These are phyloP conservation scores for Wallacemonas sp. DNA, from an alignment of 208 protist species.

Conservation along the genomic window DNA sequence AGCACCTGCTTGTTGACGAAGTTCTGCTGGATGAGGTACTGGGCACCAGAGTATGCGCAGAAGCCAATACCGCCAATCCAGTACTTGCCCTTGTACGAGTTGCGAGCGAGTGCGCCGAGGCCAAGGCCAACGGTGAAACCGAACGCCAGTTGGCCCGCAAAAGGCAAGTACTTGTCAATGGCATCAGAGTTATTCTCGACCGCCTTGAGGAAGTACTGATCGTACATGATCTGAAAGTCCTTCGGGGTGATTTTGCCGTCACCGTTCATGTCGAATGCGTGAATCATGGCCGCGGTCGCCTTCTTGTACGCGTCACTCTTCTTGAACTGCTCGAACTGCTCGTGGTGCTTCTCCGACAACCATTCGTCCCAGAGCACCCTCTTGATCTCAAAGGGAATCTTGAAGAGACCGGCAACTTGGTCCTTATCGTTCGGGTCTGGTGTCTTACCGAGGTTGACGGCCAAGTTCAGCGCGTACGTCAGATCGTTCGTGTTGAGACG, in stretches of 20 bases:
- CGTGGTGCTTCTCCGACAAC: slow-evolving; percentile 21
- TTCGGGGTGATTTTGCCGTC: slow-evolving; percentile 59
- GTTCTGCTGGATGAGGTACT: slow-evolving; percentile 66
- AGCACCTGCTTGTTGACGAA: slow-evolving; percentile 48
- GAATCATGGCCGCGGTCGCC: slow-evolving; percentile 24
- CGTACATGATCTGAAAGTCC: slow-evolving; percentile 74
- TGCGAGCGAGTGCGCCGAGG: slow-evolving; percentile 31
- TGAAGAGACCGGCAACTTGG: slow-evolving; percentile 35
- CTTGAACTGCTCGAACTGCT: slow-evolving; percentile 32
- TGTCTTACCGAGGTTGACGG: slow-evolving; percentile 34
- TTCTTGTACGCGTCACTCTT: slow-evolving; percentile 35
- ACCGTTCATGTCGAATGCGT: slow-evolving; percentile 52
- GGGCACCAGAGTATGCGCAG: slow-evolving; percentile 33
- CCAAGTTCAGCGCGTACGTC: slow-evolving; percentile 44
- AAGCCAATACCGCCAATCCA: slow-evolving; percentile 38
- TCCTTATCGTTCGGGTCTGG: slow-evolving; percentile 16
- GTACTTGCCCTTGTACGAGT: slow-evolving; percentile 39
- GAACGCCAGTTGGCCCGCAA: slow-evolving; percentile 47
- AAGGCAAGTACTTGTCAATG: slow-evolving; percentile 49
- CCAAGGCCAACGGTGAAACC: slow-evolving; percentile 36
- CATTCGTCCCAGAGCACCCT: slow-evolving; percentile 37
- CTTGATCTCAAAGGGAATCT: slow-evolving; percentile 39
- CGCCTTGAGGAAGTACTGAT: slow-evolving; percentile 29
- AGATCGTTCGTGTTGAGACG: slow-evolving; percentile 57
- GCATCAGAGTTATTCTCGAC: slow-evolving; percentile 21